Base-by-base conservation (phyloP, 202 grass and related monocot genomes). In the Hordeum pubiflorum region DNA sequence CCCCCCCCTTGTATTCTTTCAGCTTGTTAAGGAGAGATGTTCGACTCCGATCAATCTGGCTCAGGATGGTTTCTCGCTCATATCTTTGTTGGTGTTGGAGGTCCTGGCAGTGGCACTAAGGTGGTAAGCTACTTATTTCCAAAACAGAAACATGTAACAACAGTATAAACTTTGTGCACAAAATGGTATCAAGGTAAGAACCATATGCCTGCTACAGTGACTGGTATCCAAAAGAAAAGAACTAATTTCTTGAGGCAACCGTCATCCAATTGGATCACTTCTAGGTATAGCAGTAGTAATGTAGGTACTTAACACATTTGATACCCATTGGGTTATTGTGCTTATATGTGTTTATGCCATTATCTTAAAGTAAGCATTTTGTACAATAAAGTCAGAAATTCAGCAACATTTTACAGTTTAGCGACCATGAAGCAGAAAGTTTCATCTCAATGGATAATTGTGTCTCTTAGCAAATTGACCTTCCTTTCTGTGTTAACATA, bases 61-160 rank as follows among this genome's bases (percentile, higher is more conserved):
- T 57, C 10, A 90, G 63, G n/a, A 90, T 85, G 7, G 85, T 85
- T 78, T 94, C 94, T 63, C 87, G 84, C 32, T 92, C 94, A 29
- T 93, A 93, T 74, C 85, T 91, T 68, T 97, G 91, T 73, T 97
- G 94, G 63, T 97, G 91, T 73, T 91, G 91, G 37, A 94, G 85
- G 58, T 86, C 94, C 94, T 97, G 83, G 0, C 17, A 76, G 40
- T 75, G 61, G 6, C 2, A 80, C 22, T 60, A 43, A 69, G 9
- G 7, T 62, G 59, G 60, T 78, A 58, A 22, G 14, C 2, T 48
- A 43, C 48, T 60, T 67, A 39, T 31, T 58, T 9, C 31, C 9
- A 27, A 81, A 86, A 74, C 13, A 9, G 3, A 74, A 76, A 3
- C 41, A 38, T 18, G 9, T 33, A 59, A 18, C 34, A 54, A 61